A percentile compares a stretch with the other conserved stretches of the same genome.
Evolutionary conservation across 2,329 filamentous ascomycete species (phyloP).

Genomic region (Zymoseptoria ardabiliae): DNA sequence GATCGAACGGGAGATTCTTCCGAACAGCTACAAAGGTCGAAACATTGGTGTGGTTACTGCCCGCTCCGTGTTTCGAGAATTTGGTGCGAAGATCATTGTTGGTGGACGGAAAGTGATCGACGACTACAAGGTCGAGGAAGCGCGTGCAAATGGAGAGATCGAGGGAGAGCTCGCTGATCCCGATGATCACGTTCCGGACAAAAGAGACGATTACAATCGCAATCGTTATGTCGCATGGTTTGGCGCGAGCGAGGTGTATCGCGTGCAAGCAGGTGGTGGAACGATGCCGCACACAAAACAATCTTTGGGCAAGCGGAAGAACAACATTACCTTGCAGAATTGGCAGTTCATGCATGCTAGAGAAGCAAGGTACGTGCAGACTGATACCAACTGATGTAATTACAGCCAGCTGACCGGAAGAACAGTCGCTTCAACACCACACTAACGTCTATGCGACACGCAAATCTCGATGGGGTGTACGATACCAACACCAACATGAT

Average conservation of each 20-base stretch:
- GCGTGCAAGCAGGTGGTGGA: slow-evolving; percentile 50
- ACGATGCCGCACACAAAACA: slow-evolving; percentile 60
- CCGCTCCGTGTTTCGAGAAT: slow-evolving; percentile 92
- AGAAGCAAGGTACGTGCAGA: slow-evolving; percentile 65
- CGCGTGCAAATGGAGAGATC: slow-evolving; percentile 66
- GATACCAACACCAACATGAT: slow-evolving; percentile 90
- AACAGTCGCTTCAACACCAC: slow-evolving; percentile 73
- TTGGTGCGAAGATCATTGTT: slow-evolving; percentile 88
- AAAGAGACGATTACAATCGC: slow-evolving; percentile 90
- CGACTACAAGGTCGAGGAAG: slow-evolving; percentile 77
- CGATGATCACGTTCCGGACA: slow-evolving; percentile 66
- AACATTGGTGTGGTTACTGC: slow-evolving; percentile 96
- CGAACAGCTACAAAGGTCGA: slow-evolving; percentile 96
- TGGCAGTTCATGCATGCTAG: slow-evolving; percentile 95
- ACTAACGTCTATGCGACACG: slow-evolving; percentile 60
- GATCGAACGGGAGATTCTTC: slow-evolving; percentile 91
- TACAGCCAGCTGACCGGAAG: slow-evolving; percentile 1
- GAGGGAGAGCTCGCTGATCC: slow-evolving; percentile 91
- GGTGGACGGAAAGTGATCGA: slow-evolving; percentile 79
- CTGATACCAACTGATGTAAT: background rate
- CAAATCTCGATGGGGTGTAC: slow-evolving; percentile 71
- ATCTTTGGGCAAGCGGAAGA: slow-evolving; percentile 59
- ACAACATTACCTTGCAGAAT: slow-evolving; percentile 85
- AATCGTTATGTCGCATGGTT: slow-evolving; percentile 99
- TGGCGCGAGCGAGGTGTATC: slow-evolving; percentile 91